phyloP scores from a whole-genome alignment of 2,329 filamentous ascomycete genomes.

The Fusarium liriodendri region DNA sequence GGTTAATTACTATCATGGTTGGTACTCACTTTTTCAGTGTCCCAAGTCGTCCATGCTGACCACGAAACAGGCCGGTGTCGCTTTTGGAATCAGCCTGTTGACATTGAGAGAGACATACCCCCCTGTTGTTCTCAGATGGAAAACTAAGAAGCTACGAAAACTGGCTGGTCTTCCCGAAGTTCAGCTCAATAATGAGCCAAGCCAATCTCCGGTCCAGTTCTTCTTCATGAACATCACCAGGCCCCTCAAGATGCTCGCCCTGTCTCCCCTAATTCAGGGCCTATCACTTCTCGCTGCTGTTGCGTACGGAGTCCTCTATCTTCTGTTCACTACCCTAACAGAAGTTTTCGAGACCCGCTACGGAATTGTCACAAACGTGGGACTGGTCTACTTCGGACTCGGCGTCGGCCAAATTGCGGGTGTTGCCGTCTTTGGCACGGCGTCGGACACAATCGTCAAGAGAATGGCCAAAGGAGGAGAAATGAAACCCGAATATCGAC shows the following conservation, averaged over 20 bases:
- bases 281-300: not conserved
- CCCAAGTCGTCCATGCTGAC: not conserved
- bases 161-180: not conserved
- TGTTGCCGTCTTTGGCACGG: slow-evolving; percentile 31
- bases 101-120: not conserved
- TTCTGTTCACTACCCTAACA: slow-evolving; percentile 40
- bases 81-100: not conserved
- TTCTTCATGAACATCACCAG: not conserved
- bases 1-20: not conserved
- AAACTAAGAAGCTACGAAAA: not conserved
- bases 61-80: not conserved
- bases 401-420: not conserved
- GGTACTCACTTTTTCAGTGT: not conserved
- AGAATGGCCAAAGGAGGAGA: slow-evolving; percentile 19
- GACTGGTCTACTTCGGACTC: not conserved
- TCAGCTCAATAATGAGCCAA: not conserved
- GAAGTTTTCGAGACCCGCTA: slow-evolving; percentile 1
- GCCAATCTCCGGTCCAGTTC: not conserved
- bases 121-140: not conserved
- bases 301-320: slow-evolving; percentile 65
- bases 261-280: not conserved
- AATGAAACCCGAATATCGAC: slow-evolving; percentile 32
- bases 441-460: slow-evolving; percentile 22
- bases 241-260: not conserved
- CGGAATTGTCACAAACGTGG: not conserved